phyloP scores from a whole-genome alignment of 805 yeast genomes.

The Zygotorulaspora danielsina region DNA sequence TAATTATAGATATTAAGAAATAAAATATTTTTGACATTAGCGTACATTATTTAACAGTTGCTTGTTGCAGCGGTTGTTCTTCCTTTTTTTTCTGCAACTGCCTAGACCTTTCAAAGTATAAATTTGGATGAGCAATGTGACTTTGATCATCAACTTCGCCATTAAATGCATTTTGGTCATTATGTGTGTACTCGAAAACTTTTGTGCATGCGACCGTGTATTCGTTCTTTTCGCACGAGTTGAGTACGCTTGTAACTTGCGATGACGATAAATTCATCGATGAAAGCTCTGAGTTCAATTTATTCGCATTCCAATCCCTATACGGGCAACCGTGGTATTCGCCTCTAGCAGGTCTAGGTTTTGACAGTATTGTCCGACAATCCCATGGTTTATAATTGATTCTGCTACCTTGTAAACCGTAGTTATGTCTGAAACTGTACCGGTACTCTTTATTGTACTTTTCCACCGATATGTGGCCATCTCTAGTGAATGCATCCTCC shows the following conservation, averaged over 20 bases:
- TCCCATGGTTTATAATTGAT: constrained; percentile 82
- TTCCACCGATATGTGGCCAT: constrained; percentile 55
- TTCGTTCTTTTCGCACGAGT: constrained; percentile 62
- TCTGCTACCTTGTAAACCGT: constrained; percentile 89
- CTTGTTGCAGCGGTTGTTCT: constrained; percentile 4
- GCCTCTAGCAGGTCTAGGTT: constrained; percentile 60
- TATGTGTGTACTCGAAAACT: constrained; percentile 67
- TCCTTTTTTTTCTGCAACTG: constrained; percentile 43
- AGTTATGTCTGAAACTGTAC: constrained; percentile 82
- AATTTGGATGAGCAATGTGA: constrained; percentile 79
- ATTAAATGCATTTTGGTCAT: constrained; percentile 31
- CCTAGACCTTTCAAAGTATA: constrained; percentile 75
- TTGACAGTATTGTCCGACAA: constrained; percentile 70
- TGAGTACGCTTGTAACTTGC: constrained; percentile 57
- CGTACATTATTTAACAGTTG: too few species aligned
- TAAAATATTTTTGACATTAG: too few species aligned
- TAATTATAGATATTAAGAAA: constrained; percentile 1
- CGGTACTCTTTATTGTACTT: constrained; percentile 82
- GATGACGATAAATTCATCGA: constrained; percentile 47
- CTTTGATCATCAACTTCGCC: constrained; percentile 48
- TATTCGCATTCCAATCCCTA: constrained; percentile 66
- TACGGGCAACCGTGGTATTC: constrained; percentile 95
- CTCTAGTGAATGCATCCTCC: constrained; percentile 64
- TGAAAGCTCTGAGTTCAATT: constrained; percentile 50
- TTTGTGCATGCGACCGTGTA: constrained; percentile 86